Conservation (phyloP, 805 yeast genomes). For the Peterozyma toletana region DNA sequence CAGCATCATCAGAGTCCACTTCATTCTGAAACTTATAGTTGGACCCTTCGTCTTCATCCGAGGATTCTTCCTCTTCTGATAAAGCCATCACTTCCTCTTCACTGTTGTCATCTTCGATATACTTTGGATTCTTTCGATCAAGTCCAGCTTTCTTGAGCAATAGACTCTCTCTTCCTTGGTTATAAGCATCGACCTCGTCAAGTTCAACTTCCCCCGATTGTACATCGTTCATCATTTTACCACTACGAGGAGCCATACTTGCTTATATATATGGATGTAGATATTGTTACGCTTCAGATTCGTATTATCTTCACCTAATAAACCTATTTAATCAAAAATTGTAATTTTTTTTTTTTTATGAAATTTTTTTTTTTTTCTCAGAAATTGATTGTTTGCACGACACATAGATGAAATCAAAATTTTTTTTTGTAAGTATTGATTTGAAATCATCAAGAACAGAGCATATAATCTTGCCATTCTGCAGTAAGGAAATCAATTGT, state of each 20-base stretch:
- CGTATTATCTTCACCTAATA: constrained; percentile 1
- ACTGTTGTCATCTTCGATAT: constrained; percentile 31
- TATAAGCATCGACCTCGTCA: constrained; percentile 66
- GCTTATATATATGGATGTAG: constrained; percentile 8
- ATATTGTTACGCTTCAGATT: constrained; percentile 4
- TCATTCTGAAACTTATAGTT: constrained; percentile 29
- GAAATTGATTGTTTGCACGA: too few species aligned
- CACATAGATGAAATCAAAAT: too few species aligned
- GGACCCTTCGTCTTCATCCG: constrained; percentile 37
- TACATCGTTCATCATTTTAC: too few species aligned
- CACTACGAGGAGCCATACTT: too few species aligned
- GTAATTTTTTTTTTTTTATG: constrained; percentile 9
- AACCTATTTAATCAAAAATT: constrained; percentile 8
- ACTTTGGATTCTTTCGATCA: constrained; percentile 19
- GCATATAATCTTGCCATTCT: neutral
- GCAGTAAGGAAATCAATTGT: neutral
- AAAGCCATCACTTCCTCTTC: constrained; percentile 53
- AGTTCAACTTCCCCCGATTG: constrained; percentile 31
- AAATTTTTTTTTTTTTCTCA: constrained; percentile 1
- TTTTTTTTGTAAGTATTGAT: too few species aligned
- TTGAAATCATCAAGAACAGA: too few species aligned
- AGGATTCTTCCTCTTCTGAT: constrained; percentile 26
- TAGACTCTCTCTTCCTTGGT: constrained; percentile 49
- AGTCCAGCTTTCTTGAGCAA: constrained; percentile 51
- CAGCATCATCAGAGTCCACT: constrained; percentile 41